Conservation (phyloP, 805 yeast species). For the Saccharomycopsis lassenensis region DNA sequence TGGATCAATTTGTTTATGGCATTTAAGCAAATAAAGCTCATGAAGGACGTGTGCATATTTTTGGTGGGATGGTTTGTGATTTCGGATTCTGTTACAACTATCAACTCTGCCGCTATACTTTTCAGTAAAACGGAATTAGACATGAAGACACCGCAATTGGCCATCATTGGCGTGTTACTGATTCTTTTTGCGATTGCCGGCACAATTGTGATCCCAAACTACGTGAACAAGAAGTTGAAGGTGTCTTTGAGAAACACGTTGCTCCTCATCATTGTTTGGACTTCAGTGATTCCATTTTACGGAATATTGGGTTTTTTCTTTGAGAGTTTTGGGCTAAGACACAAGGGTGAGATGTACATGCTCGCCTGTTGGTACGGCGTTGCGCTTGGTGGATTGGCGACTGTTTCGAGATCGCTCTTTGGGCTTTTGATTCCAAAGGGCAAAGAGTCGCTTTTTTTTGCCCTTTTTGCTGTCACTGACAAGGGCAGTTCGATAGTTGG, state of each 20-base stretch:
- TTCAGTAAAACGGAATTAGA: slow-evolving; percentile 61
- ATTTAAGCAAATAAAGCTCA: slow-evolving; percentile 44
- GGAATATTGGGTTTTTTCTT: slow-evolving; percentile 59
- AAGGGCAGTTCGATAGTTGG: slow-evolving; percentile 72
- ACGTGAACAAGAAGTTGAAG: slow-evolving; percentile 27
- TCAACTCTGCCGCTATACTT: slow-evolving; percentile 67
- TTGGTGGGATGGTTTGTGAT: slow-evolving; percentile 67
- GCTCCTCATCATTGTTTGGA: slow-evolving; percentile 45
- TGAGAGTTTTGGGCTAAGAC: slow-evolving; percentile 43
- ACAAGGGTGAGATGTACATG: slow-evolving; percentile 56
- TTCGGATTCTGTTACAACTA: slow-evolving; percentile 67
- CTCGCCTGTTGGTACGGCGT: slow-evolving; percentile 69
- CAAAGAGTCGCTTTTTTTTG: slow-evolving; percentile 64
- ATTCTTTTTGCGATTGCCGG: slow-evolving; percentile 61
- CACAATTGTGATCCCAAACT: slow-evolving; percentile 45
- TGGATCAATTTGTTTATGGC: slow-evolving; percentile 50
- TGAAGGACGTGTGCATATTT: slow-evolving; percentile 57
- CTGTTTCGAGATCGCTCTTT: slow-evolving; percentile 58
- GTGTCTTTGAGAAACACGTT: slow-evolving; percentile 38
- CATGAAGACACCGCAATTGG: slow-evolving; percentile 59
- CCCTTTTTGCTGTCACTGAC: slow-evolving; percentile 67
- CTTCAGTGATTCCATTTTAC: slow-evolving; percentile 58
- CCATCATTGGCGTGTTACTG: slow-evolving; percentile 52
- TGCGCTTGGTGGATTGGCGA: slow-evolving; percentile 62
- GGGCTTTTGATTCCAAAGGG: slow-evolving; percentile 64